Percentiles rank a stretch among this genome's conserved stretches.
Evolutionary conservation across 345 rosid species (phyloP).

Genomic region (Salix purpurea): DNA sequence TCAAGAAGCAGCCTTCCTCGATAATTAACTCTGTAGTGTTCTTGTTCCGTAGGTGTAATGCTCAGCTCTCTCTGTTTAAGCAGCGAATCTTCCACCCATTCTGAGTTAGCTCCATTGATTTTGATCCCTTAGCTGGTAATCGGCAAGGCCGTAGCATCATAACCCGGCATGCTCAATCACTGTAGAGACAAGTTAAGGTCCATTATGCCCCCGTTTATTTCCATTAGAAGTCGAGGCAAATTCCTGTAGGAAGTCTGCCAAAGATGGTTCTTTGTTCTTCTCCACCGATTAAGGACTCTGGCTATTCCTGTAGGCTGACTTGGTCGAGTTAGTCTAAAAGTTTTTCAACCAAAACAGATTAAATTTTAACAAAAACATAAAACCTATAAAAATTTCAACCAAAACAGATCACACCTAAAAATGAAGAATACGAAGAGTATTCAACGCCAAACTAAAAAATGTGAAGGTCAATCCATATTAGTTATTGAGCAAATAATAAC

Average conservation of each 20-base stretch:
- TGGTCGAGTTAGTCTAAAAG: too few relatives aligned
- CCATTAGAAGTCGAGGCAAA: conserved; percentile 1
- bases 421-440: too few relatives aligned
- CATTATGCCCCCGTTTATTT: conserved; percentile 10
- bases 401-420: too few relatives aligned
- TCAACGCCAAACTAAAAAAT: too few relatives aligned
- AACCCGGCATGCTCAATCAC: background rate
- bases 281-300: background rate
- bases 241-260: background rate
- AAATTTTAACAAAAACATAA: too few relatives aligned
- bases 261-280: too few relatives aligned
- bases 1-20: conserved; percentile 43
- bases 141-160: background rate
- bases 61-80: background rate
- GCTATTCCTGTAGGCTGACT: background rate
- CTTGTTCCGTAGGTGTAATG: conserved; percentile 52
- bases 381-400: too few relatives aligned
- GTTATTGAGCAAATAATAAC: too few relatives aligned
- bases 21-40: conserved; percentile 30
- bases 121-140: background rate
- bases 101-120: background rate
- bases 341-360: too few relatives aligned
- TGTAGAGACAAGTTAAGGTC: conserved; percentile 4
- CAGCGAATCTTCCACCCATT: conserved; percentile 6
- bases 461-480: too few relatives aligned